Percentiles rank a stretch among this genome's conserved stretches.
These are phyloP conservation scores for Cryptococcus sp. DNA, from an alignment of 1,284 basidiomycete genomes.

Conservation along the genomic window DNA sequence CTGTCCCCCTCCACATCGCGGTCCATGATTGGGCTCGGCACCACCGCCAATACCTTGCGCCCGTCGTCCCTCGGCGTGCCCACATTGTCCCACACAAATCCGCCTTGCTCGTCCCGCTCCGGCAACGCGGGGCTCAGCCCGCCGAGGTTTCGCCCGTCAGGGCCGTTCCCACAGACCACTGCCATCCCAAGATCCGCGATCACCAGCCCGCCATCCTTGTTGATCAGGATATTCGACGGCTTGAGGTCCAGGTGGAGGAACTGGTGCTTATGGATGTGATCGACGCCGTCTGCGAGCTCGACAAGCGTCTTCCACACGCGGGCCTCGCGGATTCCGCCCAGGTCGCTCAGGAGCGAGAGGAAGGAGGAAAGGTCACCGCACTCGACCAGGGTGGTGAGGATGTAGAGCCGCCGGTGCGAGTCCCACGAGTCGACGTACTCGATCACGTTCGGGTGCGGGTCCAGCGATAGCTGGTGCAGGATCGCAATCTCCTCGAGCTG, in stretches of 20 bases:
- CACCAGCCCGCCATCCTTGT: conserved; percentile 80
- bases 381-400: conserved; percentile 88
- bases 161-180: conserved; percentile 43
- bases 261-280: conserved; percentile 78
- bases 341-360: conserved; percentile 84
- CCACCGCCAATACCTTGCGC: conserved; percentile 6
- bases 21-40: conserved; percentile 33
- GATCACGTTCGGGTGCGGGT: conserved; percentile 71
- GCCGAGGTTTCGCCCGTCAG: conserved; percentile 30
- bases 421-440: conserved; percentile 94
- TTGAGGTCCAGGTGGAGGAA: conserved; percentile 95
- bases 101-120: conserved; percentile 45
- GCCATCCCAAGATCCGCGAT: conserved; percentile 98
- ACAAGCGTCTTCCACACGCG: conserved; percentile 92
- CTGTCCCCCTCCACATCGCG: conserved; percentile 82
- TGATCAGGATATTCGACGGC: conserved; percentile 80
- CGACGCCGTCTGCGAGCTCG: conserved; percentile 74
- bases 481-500: conserved; percentile 92
- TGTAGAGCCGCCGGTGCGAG: conserved; percentile 78
- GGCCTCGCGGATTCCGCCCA: conserved; percentile 78
- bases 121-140: conserved; percentile 54
- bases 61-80: conserved; percentile 1
- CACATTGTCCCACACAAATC: conserved; percentile 39
- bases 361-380: conserved; percentile 87
- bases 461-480: conserved; percentile 65